Evolutionary conservation across 2,329 filamentous ascomycete species (phyloP).

Genomic region (Celoporthe dispersa): DNA sequence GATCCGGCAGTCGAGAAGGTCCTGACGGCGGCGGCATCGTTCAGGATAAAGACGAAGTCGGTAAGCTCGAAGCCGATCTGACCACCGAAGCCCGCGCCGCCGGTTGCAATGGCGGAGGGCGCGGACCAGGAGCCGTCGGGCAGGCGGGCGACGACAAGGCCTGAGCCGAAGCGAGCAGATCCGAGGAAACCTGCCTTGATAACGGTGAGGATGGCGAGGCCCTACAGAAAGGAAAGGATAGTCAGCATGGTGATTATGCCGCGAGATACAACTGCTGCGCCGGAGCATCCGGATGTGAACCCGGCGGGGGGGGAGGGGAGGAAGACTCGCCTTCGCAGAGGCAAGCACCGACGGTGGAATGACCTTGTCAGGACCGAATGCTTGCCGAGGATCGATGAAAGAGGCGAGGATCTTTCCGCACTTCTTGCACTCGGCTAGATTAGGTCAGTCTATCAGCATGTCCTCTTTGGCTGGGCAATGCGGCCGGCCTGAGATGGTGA

Average conservation of each 20-base stretch:
- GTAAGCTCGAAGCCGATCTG: constrained; percentile 88
- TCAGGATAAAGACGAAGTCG: constrained; percentile 98
- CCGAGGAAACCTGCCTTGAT: constrained; percentile 87
- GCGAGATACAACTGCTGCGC: background rate
- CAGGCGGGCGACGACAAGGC: constrained; percentile 79
- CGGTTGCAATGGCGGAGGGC: constrained; percentile 78
- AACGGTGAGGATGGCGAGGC: constrained; percentile 83
- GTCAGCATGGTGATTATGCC: constrained; percentile 7
- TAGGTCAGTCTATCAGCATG: constrained; percentile 23
- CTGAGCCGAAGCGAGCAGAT: constrained; percentile 79
- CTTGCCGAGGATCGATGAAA: constrained; percentile 90
- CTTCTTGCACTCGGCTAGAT: constrained; percentile 92
- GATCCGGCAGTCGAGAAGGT: constrained; percentile 93
- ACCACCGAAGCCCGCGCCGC: constrained; percentile 81
- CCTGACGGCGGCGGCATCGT: constrained; percentile 85
- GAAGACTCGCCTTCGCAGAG: constrained; percentile 75
- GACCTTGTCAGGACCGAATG: constrained; percentile 95
- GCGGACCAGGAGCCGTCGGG: constrained; percentile 81
- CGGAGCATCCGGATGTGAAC: background rate
- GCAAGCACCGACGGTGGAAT: constrained; percentile 90
- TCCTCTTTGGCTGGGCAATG: background rate
- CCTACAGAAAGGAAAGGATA: constrained; percentile 45
- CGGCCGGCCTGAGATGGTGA: constrained; percentile 17
- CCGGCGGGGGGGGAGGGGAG: constrained; percentile 19
- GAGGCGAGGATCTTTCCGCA: constrained; percentile 93